Evolutionary conservation across 257 asterid species (phyloP).

Genomic region (Capsicum rhomboideum): DNA sequence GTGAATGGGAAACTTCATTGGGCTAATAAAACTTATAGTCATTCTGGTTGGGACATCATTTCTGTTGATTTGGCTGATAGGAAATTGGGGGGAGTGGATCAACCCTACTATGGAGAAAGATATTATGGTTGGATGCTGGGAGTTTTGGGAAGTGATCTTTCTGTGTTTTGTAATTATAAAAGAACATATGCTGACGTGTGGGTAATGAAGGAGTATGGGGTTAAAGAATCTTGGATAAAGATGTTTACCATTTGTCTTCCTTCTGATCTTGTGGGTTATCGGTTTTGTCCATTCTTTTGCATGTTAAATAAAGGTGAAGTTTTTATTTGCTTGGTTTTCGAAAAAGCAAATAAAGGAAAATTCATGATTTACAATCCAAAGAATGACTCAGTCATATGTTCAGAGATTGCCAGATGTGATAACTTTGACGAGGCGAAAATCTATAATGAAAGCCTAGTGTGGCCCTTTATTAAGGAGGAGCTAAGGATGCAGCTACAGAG

Average conservation of each 20-base stretch:
- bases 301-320: not conserved
- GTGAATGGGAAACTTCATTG: slow-evolving; percentile 20
- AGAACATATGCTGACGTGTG: slow-evolving; percentile 10
- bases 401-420: not conserved
- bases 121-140: not conserved
- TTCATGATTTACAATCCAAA: not conserved
- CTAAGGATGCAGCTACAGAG: not conserved
- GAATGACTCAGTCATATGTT: not conserved
- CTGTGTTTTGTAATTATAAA: not conserved
- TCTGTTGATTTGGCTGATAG: not conserved
- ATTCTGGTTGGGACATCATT: too few relatives aligned
- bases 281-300: not conserved
- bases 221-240: not conserved
- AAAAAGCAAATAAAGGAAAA: not conserved
- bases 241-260: too few relatives aligned
- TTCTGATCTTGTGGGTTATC: not conserved
- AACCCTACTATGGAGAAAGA: not conserved
- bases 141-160: not conserved
- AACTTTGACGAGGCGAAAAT: not conserved
- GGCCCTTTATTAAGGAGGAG: not conserved
- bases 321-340: too few relatives aligned
- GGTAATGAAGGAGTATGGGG: slow-evolving; percentile 26
- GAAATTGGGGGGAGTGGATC: not conserved
- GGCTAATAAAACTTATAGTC: not conserved
- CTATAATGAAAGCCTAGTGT: not conserved